These are phyloP conservation scores for Phytophthora meadii DNA, from an alignment of 352 stramenopile species.

Conservation along the genomic window DNA sequence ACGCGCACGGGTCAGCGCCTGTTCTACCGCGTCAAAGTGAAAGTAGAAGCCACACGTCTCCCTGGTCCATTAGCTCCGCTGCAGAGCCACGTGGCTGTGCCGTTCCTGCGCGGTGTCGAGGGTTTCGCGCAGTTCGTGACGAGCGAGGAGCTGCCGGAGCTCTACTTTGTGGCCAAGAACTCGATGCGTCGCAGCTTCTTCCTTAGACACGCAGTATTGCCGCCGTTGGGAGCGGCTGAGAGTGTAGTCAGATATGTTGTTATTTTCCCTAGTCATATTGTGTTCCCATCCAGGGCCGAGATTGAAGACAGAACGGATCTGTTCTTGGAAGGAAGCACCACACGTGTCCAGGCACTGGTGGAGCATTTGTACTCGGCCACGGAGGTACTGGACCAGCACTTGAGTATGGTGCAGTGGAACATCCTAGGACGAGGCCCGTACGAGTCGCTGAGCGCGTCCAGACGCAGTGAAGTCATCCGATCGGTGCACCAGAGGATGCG, in stretches of 20 bases:
- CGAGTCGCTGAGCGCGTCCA: constrained; percentile 68
- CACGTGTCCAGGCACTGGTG: constrained; percentile 71
- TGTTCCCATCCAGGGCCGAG: constrained; percentile 83
- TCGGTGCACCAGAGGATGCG: constrained; percentile 78
- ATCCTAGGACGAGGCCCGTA: constrained; percentile 82
- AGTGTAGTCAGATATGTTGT: constrained; percentile 77
- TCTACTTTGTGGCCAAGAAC: constrained; percentile 89
- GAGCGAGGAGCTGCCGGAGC: constrained; percentile 81
- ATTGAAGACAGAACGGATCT: constrained; percentile 79
- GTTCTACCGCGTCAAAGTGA: constrained; percentile 75
- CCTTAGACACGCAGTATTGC: constrained; percentile 72
- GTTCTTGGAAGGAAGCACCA: constrained; percentile 79
- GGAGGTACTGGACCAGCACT: constrained; percentile 82
- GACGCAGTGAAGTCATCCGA: constrained; percentile 68
- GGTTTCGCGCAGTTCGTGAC: constrained; percentile 80
- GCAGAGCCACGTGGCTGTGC: constrained; percentile 63
- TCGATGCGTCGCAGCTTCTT: constrained; percentile 73
- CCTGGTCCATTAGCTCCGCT: constrained; percentile 60
- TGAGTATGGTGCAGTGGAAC: constrained; percentile 90
- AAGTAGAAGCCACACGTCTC: constrained; percentile 57
- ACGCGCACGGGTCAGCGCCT: constrained; percentile 65
- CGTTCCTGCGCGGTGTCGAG: constrained; percentile 73
- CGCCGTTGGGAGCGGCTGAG: constrained; percentile 68
- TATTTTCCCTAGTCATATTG: constrained; percentile 76
- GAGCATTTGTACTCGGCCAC: constrained; percentile 88